Evolutionary conservation across 768 basidiomycete species (phyloP).

Genomic region (Mycena latifolia): DNA sequence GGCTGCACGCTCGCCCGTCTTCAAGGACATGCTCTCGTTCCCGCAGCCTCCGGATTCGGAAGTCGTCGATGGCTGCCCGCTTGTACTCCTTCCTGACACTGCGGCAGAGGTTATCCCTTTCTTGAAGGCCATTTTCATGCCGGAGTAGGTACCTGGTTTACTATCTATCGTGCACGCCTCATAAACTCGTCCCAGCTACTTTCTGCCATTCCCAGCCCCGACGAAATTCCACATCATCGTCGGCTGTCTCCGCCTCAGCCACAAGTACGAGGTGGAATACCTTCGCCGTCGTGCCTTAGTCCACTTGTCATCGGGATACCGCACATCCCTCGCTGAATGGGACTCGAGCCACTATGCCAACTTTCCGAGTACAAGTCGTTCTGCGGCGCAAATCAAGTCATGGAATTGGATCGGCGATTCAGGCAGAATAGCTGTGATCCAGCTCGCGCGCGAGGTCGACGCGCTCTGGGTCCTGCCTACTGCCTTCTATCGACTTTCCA

Average conservation of each 20-base stretch:
- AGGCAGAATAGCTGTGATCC: neutral
- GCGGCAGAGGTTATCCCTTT: slow-evolving; percentile 13
- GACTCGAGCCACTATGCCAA: slow-evolving; percentile 16
- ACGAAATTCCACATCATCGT: slow-evolving; percentile 5
- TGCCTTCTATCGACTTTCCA: neutral
- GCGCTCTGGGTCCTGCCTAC: slow-evolving; percentile 20
- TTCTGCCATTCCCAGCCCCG: slow-evolving; percentile 15
- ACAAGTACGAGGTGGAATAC: slow-evolving; percentile 24
- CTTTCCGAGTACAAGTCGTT: no score
- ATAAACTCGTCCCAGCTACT: slow-evolving; percentile 2
- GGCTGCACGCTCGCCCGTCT: neutral
- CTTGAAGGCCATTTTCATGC: slow-evolving; percentile 16
- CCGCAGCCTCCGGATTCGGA: slow-evolving; percentile 16
- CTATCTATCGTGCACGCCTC: no score
- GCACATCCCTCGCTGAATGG: slow-evolving; percentile 4
- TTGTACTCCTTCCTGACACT: slow-evolving; percentile 16
- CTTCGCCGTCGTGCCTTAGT: slow-evolving; percentile 19
- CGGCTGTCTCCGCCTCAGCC: slow-evolving; percentile 24
- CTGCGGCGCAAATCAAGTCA: no score
- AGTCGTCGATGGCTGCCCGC: slow-evolving; percentile 26
- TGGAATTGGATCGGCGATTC: no score
- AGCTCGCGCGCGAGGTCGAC: slow-evolving; percentile 17
- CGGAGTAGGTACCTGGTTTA: neutral
- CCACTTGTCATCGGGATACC: slow-evolving; percentile 4
- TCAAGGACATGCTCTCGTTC: slow-evolving; percentile 11